These are phyloP conservation scores for Phoma herbarum DNA, from an alignment of 2,329 filamentous ascomycete species.

Conservation along the genomic window DNA sequence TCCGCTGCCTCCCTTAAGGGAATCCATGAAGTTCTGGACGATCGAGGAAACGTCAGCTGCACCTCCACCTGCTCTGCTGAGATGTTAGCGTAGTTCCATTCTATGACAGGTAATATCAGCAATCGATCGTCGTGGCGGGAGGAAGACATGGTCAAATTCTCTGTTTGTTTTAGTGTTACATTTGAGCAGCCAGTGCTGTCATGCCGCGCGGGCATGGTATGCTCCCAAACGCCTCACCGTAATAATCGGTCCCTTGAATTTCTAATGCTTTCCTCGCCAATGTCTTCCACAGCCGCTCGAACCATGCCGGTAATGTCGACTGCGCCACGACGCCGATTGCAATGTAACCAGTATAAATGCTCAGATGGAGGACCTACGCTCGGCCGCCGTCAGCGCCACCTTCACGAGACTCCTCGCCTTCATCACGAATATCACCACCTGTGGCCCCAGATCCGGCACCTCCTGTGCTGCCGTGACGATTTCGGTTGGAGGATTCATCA, in stretches of 20 bases:
- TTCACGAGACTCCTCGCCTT: constrained; percentile 87
- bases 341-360: constrained; percentile 39
- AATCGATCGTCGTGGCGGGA: constrained; percentile 42
- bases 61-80: constrained; percentile 58
- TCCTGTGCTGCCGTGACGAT: constrained; percentile 63
- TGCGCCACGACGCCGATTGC: constrained; percentile 48
- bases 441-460: constrained; percentile 88
- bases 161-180: constrained; percentile 48
- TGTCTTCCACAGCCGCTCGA: constrained; percentile 32
- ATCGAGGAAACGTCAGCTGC: constrained; percentile 76
- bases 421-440: constrained; percentile 88
- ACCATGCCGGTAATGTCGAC: constrained; percentile 39
- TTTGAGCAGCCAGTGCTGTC: constrained; percentile 36
- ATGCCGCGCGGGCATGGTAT: constrained; percentile 33
- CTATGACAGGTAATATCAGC: constrained; percentile 15
- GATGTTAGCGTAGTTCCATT: constrained; percentile 33
- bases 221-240: constrained; percentile 47
- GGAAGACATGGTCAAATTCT: constrained; percentile 41
- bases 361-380: constrained; percentile 83
- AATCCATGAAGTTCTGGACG: constrained; percentile 88
- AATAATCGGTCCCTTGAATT: constrained; percentile 27
- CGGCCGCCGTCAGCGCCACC: constrained; percentile 95
- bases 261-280: constrained; percentile 28
- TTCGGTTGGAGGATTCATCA: constrained; percentile 55
- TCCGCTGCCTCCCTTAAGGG: constrained; percentile 67